Base-by-base conservation (phyloP, 2,329 filamentous ascomycete species). In the Talaromyces sp. region DNA sequence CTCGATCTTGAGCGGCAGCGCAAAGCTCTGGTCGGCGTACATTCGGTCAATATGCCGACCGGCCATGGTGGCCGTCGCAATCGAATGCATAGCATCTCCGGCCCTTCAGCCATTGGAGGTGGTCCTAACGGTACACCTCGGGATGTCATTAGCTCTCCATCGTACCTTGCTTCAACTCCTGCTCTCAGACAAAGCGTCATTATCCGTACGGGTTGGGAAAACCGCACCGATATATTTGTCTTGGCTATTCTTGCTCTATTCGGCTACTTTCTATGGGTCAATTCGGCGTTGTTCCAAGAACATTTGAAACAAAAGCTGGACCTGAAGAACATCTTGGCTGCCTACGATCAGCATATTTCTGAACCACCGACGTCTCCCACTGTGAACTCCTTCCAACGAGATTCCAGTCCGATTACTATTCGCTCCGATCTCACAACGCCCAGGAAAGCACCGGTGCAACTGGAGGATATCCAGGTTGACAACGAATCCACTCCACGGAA, bases 21-120 rank as follows among this genome's bases (percentile, higher is more conserved):
- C 11, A 83, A 86, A 63, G 87, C 84, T 1, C 79, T 94, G 63
- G 84, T 91, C 9, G 91, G 91, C n/a, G 89, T 89, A 1, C 91
- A 93, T 72, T 85, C 84, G 2, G 80, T 91, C 45, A 85, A 87
- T 37, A 62, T 45, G 19, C 52, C 59, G 11, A 25, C 49, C 33
- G 10, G 60, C 10, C 31, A 37, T 22, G 25, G 43, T 59, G 79
- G 79, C 31, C 73, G 73, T 3, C 78, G 80, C n/a, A 68, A 72
- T 27, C 67, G 73, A 19, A 76, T 83, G 22, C 78, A 81, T 22
- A 82, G 80, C 50, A 80, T 84, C 49, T 78, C 79, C 1, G 78
- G 75, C 10, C 77, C 81, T 1, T 63, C 67, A 8, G 70, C 75
- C 1, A 73, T 75, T 0, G 67, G 72, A 0, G 74, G 77, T 19